Conservation (phyloP, 352 stramenopile species). For the Phytophthora hibernalis region DNA sequence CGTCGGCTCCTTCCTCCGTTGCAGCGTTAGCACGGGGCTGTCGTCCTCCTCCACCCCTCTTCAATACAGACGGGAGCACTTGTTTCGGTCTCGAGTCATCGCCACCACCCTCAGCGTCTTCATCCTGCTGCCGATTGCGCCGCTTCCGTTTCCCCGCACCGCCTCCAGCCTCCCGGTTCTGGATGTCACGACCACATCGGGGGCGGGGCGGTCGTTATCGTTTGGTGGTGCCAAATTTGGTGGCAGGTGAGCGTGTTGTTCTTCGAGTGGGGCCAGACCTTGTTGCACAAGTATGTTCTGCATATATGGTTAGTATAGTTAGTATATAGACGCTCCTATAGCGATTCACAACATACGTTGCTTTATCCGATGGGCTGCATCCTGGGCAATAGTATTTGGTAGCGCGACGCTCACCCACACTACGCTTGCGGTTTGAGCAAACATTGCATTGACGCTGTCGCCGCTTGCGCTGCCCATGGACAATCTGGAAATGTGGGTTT, state of each 20-base stretch:
- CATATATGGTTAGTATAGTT: too few relatives aligned
- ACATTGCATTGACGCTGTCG: neutral
- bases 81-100: too few relatives aligned
- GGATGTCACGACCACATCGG: conserved; percentile 7
- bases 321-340: neutral
- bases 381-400: neutral
- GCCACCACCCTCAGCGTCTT: too few relatives aligned
- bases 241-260: conserved; percentile 17
- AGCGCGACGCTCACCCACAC: neutral
- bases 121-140: neutral
- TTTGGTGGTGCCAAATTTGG: too few relatives aligned
- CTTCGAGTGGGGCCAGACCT: conserved; percentile 9
- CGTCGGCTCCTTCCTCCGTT: too few relatives aligned
- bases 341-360: neutral
- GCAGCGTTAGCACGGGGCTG: too few relatives aligned
- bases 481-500: neutral
- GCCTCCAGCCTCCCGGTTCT: conserved; percentile 2
- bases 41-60: too few relatives aligned
- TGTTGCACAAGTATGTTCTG: conserved; percentile 21
- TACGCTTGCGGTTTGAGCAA: neutral
- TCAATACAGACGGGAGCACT: too few relatives aligned
- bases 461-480: neutral
- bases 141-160: neutral
- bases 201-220: neutral
- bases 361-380: neutral